Evolutionary conservation across 371 early-diverging fungal species (phyloP), one percentile per base, ranked within the genome.

Genomic region (Nematocida sp.): DNA sequence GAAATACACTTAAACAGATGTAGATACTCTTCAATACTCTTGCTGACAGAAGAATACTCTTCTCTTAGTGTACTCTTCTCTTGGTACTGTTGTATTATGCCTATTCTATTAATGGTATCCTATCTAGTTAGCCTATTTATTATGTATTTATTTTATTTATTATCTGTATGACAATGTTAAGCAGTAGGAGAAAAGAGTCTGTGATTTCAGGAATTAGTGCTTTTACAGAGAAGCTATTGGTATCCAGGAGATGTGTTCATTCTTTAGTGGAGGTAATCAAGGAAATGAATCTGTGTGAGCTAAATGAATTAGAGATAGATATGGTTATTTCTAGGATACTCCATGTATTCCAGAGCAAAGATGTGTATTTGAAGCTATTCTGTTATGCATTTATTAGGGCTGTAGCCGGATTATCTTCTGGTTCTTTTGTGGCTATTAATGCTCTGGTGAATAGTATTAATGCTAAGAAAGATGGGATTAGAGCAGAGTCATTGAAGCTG

Each of bases 381-480:
- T 52, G 77, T 7, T 82, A 79, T 45, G 32, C 76, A 29, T 45
- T 75, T 9, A 46, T 80, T 11, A 55, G 76, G 53, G 52, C 54
- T 41, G 21, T 65, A 17, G 53, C 60, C 21, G 55, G 66, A 13
- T 45, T 61, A 5, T 65, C 64, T 27, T 65, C 65, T n/a, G 78
- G 76, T 4, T 61, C 79, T 5, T 65, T 83, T 62, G 49, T 83
- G 2, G 78, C 75, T 2, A 77, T 81, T 2, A 83, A 79, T 52
- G 64, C 63, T 48, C 37, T 83, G 15, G 35, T 76, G 46, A 79
- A 79, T 27, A 77, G 76, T 46, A 48, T 80, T 19, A 63, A 52
- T 25, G 49, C 48, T 17, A 67, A 75, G 40, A 53, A 55, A 41
- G 52, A 41, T 29, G 57, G 46, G 9, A 27, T 79, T 29, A 70